A percentile compares a stretch with the other conserved stretches of the same genome.
phyloP scores from a whole-genome alignment of 2,329 filamentous ascomycete genomes.

The Stromatinia cepivora region DNA sequence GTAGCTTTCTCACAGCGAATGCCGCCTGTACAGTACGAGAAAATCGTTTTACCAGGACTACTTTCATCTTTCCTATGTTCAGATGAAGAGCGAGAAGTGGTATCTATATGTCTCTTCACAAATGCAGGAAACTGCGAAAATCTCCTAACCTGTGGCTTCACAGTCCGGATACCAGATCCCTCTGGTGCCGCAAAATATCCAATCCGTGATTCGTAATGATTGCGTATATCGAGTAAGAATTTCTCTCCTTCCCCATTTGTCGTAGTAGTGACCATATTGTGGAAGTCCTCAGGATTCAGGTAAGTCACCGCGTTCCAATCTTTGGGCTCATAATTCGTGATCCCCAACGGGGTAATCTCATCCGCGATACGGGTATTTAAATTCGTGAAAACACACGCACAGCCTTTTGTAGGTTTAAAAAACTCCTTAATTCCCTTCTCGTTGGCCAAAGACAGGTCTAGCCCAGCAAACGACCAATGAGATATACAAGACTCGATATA shows the following conservation, averaged over 20 bases:
- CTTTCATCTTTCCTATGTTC: background rate
- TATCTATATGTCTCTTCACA: slow-evolving; percentile 33
- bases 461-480: slow-evolving; percentile 39
- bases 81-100: background rate
- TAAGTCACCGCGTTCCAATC: slow-evolving; percentile 37
- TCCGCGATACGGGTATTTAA: slow-evolving; percentile 33
- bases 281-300: slow-evolving; percentile 37
- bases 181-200: slow-evolving; percentile 39
- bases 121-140: slow-evolving; percentile 42
- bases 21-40: slow-evolving; percentile 42
- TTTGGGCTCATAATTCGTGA: slow-evolving; percentile 38
- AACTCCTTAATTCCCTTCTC: slow-evolving; percentile 27
- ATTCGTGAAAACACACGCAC: slow-evolving; percentile 38
- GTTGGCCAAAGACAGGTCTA: slow-evolving; percentile 28
- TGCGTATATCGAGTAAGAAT: slow-evolving; percentile 39
- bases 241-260: background rate
- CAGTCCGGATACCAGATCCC: slow-evolving; percentile 33
- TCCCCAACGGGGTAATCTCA: slow-evolving; percentile 41
- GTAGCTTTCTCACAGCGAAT: slow-evolving; percentile 42
- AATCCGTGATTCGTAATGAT: slow-evolving; percentile 42
- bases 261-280: slow-evolving; percentile 25
- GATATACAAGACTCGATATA: slow-evolving; percentile 37
- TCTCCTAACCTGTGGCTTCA: slow-evolving; percentile 38
- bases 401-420: slow-evolving; percentile 39
- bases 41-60: slow-evolving; percentile 30